Conservation (phyloP, 164 flowering plant species). For the Buxus sempervirens region DNA sequence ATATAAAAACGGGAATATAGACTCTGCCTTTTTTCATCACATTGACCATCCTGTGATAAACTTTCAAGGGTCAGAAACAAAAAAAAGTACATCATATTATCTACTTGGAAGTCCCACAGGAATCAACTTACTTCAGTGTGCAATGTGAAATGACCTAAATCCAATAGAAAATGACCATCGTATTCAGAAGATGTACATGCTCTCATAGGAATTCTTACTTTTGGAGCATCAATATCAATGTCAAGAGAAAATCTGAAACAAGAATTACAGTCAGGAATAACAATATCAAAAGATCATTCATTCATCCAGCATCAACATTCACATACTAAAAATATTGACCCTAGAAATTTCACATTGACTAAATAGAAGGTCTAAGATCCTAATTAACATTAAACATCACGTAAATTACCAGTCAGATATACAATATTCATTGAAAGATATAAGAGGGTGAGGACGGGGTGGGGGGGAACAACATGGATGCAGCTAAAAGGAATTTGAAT, state of each 20-base stretch:
- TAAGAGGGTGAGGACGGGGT: too few species aligned
- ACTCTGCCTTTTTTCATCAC: slow-evolving; percentile 60
- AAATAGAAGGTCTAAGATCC: too few species aligned
- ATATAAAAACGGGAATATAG: slow-evolving; percentile 86
- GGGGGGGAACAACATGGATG: too few species aligned
- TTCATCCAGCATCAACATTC: background rate
- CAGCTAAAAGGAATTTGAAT: too few species aligned
- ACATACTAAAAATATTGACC: background rate
- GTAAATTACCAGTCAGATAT: too few species aligned
- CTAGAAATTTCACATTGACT: too few species aligned
- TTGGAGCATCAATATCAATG: slow-evolving; percentile 98
- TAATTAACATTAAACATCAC: too few species aligned
- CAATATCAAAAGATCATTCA: background rate
- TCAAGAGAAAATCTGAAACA: slow-evolving; percentile 83
- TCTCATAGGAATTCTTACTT: slow-evolving; percentile 82
- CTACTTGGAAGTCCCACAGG: background rate
- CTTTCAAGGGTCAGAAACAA: slow-evolving; percentile 7
- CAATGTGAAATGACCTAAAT: slow-evolving; percentile 95
- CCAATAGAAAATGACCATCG: slow-evolving; percentile 78
- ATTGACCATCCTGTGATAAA: slow-evolving; percentile 51
- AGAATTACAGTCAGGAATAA: background rate
- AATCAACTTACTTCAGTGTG: slow-evolving; percentile 59
- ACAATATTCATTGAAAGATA: too few species aligned
- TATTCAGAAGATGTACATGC: slow-evolving; percentile 35
- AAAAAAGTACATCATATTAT: background rate